phyloP scores from a whole-genome alignment of 371 early-diverging fungal genomes.

The Zychaea mexicana region DNA sequence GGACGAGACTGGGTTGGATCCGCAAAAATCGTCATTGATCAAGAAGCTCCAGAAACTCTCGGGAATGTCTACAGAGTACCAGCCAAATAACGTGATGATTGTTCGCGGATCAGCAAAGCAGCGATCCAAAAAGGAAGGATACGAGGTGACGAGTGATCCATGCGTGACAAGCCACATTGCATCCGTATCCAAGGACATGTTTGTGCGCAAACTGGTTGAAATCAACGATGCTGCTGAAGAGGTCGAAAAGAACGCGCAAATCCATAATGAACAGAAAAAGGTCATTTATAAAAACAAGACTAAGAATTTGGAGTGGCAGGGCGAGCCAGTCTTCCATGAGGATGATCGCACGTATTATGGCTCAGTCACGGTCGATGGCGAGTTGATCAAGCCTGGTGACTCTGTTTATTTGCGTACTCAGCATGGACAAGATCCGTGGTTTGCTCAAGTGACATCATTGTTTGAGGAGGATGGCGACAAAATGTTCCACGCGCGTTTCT shows the following conservation, averaged over 20 bases:
- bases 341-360: constrained; percentile 15
- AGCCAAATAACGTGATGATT: neutral
- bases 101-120: no score
- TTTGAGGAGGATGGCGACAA: constrained; percentile 20
- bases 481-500: constrained; percentile 42
- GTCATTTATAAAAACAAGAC: constrained; percentile 14
- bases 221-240: constrained; percentile 30
- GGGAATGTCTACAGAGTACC: neutral
- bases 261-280: neutral
- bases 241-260: constrained; percentile 3
- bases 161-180: constrained; percentile 52
- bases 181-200: constrained; percentile 48
- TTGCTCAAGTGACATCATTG: constrained; percentile 28
- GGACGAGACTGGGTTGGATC: neutral
- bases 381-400: constrained; percentile 26
- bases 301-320: constrained; percentile 12
- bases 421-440: constrained; percentile 15
- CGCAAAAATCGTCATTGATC: constrained; percentile 5
- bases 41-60: neutral
- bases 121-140: neutral
- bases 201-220: constrained; percentile 33
- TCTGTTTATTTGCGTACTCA: constrained; percentile 28
- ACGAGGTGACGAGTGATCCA: constrained; percentile 17
- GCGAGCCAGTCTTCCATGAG: constrained; percentile 3
- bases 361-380: constrained; percentile 17